A percentile compares a stretch with the other conserved stretches of the same genome.
Conservation (phyloP, 129 eudicot genomes). For the Saposhnikovia divaricata region DNA sequence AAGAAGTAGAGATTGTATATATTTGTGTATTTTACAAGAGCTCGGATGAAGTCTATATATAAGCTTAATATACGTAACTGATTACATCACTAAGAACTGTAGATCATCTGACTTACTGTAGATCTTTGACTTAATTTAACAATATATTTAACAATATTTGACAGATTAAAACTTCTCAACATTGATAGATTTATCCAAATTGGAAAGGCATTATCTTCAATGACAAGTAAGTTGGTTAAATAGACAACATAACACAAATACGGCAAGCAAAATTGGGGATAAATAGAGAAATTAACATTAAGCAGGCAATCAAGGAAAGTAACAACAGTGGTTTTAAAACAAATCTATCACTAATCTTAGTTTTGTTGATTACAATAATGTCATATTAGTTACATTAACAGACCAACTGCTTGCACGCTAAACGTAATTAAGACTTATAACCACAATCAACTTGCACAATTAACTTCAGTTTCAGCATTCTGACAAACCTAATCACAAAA, state of each 20-base stretch:
- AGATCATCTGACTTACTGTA: too few species aligned
- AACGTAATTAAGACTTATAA: background rate
- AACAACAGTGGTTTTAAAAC: background rate
- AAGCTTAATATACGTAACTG: too few species aligned
- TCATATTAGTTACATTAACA: too few species aligned
- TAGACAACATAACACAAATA: background rate
- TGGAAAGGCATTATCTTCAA: background rate
- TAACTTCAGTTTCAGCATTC: too few species aligned
- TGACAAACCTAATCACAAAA: background rate
- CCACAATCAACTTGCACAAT: background rate
- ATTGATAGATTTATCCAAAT: background rate
- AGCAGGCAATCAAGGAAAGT: background rate
- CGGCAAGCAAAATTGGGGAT: background rate
- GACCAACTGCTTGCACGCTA: background rate
- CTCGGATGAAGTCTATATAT: too few species aligned
- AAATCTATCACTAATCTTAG: background rate
- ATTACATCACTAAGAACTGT: too few species aligned
- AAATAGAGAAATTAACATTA: background rate
- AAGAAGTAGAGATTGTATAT: too few species aligned
- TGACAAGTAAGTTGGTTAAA: background rate
- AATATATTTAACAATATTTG: too few species aligned
- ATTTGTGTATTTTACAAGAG: too few species aligned
- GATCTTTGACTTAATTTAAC: too few species aligned
- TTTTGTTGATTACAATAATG: background rate
- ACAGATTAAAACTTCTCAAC: background rate